A percentile compares a stretch with the other conserved stretches of the same genome.
Conservation (phyloP, 2,329 filamentous ascomycete genomes). For the Curvularia verruculosa region DNA sequence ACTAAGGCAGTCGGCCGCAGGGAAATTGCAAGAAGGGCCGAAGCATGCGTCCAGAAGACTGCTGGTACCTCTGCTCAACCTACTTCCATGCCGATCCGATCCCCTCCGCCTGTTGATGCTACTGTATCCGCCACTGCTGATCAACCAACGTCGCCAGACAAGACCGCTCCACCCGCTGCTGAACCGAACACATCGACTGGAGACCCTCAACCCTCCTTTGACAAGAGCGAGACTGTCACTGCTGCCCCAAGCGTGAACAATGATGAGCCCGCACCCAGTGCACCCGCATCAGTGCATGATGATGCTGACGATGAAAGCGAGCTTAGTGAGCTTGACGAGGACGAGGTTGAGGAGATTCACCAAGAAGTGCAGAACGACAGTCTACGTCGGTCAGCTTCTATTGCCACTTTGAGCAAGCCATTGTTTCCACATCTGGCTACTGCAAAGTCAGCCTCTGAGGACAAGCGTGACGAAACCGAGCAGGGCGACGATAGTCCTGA, state of each 20-base stretch:
- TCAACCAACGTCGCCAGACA: constrained; percentile 30
- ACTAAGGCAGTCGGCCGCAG: constrained; percentile 65
- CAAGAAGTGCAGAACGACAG: constrained; percentile 28
- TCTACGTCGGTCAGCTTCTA: constrained; percentile 22
- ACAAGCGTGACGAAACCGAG: constrained; percentile 4
- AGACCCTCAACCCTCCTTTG: constrained; percentile 25
- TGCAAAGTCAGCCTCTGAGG: not conserved
- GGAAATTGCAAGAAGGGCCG: constrained; percentile 65
- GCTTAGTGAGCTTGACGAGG: constrained; percentile 59
- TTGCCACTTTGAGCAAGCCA: constrained; percentile 23
- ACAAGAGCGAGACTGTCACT: constrained; percentile 51
- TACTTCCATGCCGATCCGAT: constrained; percentile 45
- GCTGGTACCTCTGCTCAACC: constrained; percentile 36
- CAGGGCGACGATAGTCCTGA: not conserved
- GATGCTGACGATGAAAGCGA: constrained; percentile 62
- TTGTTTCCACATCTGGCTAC: constrained; percentile 36
- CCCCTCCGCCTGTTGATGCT: constrained; percentile 28
- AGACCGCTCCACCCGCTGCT: constrained; percentile 8
- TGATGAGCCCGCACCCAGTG: constrained; percentile 55
- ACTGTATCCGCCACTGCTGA: constrained; percentile 20
- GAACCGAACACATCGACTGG: constrained; percentile 16
- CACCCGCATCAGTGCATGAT: constrained; percentile 61
- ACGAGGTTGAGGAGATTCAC: constrained; percentile 44
- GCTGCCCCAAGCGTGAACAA: constrained; percentile 38
- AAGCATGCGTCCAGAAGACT: constrained; percentile 58